Percentiles rank a stretch among this genome's conserved stretches.
Evolutionary conservation across 345 rosid genomes (phyloP).

Genomic region (Corymbia maculata): DNA sequence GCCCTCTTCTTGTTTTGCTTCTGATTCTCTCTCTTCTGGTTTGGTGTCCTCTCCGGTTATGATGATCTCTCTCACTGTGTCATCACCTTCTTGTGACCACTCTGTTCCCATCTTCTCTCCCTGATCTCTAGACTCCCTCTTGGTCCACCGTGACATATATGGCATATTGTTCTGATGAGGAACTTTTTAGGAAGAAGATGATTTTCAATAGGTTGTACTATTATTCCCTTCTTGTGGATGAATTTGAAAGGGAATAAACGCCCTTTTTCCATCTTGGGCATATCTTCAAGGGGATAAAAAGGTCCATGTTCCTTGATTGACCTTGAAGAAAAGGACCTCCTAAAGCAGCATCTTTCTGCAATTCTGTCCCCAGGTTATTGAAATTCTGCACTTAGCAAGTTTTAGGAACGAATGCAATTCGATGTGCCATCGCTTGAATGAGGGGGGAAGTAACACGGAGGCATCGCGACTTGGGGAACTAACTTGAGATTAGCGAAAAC

Average conservation of each 20-base stretch:
- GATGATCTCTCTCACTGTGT: neutral
- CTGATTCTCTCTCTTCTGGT: neutral
- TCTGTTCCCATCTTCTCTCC: neutral
- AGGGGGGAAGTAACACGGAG: neutral
- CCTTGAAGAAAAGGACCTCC: neutral
- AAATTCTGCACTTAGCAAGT: neutral
- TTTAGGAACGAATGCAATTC: neutral
- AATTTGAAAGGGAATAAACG: neutral
- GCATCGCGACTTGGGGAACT: accelerated
- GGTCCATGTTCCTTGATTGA: neutral
- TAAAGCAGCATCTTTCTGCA: neutral
- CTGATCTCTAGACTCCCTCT: neutral
- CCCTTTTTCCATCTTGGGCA: neutral
- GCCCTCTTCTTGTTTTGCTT: neutral
- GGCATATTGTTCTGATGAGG: neutral
- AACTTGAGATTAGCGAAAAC: neutral
- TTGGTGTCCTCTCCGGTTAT: neutral
- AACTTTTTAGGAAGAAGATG: neutral
- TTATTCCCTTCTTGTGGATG: neutral
- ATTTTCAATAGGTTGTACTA: neutral
- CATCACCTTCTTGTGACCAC: neutral
- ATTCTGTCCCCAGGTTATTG: neutral
- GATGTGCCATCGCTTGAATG: neutral
- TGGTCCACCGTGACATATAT: neutral
- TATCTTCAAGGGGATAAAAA: neutral